Evolutionary conservation across 768 basidiomycete genomes (phyloP).

Genomic region (Tricholoma sp.): DNA sequence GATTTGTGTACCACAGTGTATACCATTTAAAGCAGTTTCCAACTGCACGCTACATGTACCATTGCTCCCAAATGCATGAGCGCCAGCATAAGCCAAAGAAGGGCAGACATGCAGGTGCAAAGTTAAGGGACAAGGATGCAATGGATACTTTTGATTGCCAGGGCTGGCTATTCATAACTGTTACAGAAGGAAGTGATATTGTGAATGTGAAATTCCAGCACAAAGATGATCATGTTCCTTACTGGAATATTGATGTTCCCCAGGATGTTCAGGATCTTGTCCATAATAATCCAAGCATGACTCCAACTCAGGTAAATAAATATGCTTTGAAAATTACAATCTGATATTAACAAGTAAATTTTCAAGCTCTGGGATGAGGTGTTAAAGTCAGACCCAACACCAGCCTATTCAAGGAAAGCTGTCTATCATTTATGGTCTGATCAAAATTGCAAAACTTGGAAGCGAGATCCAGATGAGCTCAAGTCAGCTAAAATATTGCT

Average conservation of each 20-base stretch:
- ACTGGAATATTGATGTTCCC: not conserved
- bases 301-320: conserved; percentile 12
- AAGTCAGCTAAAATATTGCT: conserved; percentile 16
- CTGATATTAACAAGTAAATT: not conserved
- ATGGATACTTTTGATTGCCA: too few relatives aligned
- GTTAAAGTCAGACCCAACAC: conserved; percentile 4
- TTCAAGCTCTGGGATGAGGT: conserved; percentile 18
- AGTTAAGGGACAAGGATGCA: not conserved
- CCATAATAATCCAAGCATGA: not conserved
- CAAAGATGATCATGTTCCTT: not conserved
- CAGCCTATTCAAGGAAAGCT: conserved; percentile 8
- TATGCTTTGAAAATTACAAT: not conserved
- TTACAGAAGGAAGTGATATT: not conserved
- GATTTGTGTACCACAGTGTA: too few relatives aligned
- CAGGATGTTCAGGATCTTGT: conserved; percentile 8
- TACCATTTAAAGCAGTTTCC: too few relatives aligned
- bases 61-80: not conserved
- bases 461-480: conserved; percentile 20
- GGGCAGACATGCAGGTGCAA: not conserved
- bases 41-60: not conserved
- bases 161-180: not conserved
- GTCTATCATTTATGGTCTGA: conserved; percentile 21
- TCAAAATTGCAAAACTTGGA: conserved; percentile 15
- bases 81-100: not conserved
- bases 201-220: not conserved